phyloP scores from a whole-genome alignment of 805 yeast genomes.

The Candida anglica region DNA sequence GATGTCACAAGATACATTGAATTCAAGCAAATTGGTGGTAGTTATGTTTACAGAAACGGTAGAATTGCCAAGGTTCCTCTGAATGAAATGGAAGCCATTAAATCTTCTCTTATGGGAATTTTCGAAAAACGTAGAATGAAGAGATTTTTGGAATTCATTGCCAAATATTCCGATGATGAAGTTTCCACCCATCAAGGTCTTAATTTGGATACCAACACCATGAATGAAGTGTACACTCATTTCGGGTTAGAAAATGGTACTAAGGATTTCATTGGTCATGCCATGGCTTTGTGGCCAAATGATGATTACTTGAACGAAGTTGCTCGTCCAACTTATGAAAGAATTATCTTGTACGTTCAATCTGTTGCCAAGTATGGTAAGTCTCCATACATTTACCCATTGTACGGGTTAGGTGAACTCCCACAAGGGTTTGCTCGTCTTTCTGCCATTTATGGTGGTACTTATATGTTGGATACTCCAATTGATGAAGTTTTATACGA shows the following conservation, averaged over 20 bases:
- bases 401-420: conserved; percentile 94
- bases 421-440: conserved; percentile 99
- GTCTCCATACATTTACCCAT: conserved; percentile 93
- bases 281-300: conserved; percentile 95
- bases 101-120: conserved; percentile 90
- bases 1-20: conserved; percentile 95
- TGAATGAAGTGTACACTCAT: conserved; percentile 85
- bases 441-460: conserved; percentile 96
- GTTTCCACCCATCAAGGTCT: conserved; percentile 79
- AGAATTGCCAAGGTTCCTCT: conserved; percentile 94
- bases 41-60: conserved; percentile 88
- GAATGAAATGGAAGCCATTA: conserved; percentile 84
- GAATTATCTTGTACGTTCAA: conserved; percentile 80
- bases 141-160: conserved; percentile 84
- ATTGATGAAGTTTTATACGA: conserved; percentile 82
- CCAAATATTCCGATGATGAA: conserved; percentile 75
- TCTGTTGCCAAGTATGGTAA: conserved; percentile 94
- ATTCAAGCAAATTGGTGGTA: conserved; percentile 94
- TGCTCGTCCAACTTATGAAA: conserved; percentile 86
- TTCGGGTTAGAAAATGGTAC: conserved; percentile 92
- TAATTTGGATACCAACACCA: conserved; percentile 80
- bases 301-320: conserved; percentile 87
- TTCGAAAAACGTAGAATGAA: conserved; percentile 96
- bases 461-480: conserved; percentile 96
- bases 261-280: conserved; percentile 94